These are phyloP conservation scores for Avena eriantha DNA, from an alignment of 176 grass and related monocot species.

Conservation along the genomic window DNA sequence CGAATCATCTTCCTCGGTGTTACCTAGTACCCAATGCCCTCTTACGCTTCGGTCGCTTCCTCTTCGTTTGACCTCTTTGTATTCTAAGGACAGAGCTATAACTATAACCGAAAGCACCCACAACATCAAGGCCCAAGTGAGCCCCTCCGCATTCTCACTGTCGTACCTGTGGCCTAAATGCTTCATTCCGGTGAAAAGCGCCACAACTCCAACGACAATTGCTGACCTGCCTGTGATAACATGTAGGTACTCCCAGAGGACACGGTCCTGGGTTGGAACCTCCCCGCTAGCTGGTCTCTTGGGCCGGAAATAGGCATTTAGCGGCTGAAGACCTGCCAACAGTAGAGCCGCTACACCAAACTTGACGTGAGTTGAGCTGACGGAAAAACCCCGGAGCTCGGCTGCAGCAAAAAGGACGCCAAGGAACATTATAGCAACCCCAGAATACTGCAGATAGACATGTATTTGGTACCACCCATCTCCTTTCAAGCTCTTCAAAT, in stretches of 20 bases:
- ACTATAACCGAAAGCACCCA: conserved; percentile 73
- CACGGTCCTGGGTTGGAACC: conserved; percentile 52
- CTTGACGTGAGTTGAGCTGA: conserved; percentile 82
- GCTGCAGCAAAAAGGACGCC: conserved; percentile 78
- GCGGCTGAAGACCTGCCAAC: conserved; percentile 67
- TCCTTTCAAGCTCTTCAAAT: conserved; percentile 83
- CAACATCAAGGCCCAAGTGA: conserved; percentile 80
- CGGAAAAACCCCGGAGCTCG: conserved; percentile 68
- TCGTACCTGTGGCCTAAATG: conserved; percentile 84
- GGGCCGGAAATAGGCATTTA: conserved; percentile 85
- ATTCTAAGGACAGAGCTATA: conserved; percentile 76
- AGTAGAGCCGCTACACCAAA: conserved; percentile 76
- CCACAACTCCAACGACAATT: conserved; percentile 64
- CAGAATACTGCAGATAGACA: conserved; percentile 83
- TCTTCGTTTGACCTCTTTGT: conserved; percentile 63
- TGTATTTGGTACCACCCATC: conserved; percentile 90
- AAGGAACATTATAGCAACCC: conserved; percentile 77
- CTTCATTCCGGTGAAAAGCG: conserved; percentile 85
- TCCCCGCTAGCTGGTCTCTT: conserved; percentile 60
- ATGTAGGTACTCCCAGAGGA: conserved; percentile 88
- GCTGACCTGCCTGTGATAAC: conserved; percentile 82
- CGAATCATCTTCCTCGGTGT: conserved; percentile 81
- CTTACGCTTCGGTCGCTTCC: conserved; percentile 42
- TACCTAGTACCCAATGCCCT: conserved; percentile 83
- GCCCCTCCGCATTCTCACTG: conserved; percentile 84